Evolutionary conservation across 345 rosid genomes (phyloP), one percentile per base, ranked within the genome.

Genomic region (Euphorbia pulcherrima): DNA sequence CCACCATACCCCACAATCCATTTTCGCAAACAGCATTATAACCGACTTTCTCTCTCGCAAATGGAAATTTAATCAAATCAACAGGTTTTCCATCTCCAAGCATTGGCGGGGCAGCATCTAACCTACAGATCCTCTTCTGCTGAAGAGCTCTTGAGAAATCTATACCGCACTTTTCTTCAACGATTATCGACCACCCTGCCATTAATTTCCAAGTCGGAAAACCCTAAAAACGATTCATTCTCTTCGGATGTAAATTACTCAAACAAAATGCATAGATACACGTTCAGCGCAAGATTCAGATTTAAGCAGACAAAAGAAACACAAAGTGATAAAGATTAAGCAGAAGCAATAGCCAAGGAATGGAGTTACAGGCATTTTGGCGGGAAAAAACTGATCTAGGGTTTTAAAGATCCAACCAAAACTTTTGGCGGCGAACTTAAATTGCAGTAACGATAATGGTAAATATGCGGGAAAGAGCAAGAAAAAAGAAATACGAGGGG

Each of bases 1-100:
- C 84, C 67, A 87, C 90, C 30, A 69, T 67, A 50, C 53, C 83
- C 92, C 92, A 85, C 62, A 59, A 72, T 28, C 76, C 80, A 58
- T 75, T 68, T 41, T 72, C 21, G 0, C 83, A 81, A 72, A 86
- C 89, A 6, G 69, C 76, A 33, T 68, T 50, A 20, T 70, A 76
- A 0, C 90, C 89, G 8, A 86, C 92, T 21, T 72, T 87, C 39
- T 75, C 65, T 39, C 81, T 79, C 70, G 86, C 95, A 28, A 66
- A 70, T 41, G 84, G 18, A 50, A 89, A 83, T 30, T 64, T 80
- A 60, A 81, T 79, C 84, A 89, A 80, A 78, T 86, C 83, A 6
- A 84, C 75, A 18, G 51, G 6, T 56, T 73, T 74, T 13, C 87
- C 90, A 70, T 85, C 75, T 29, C 84, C 87, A 62, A 83, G 84